These are phyloP conservation scores for Diddensiella caesifluorescens DNA, from an alignment of 805 yeast species.

Conservation along the genomic window DNA sequence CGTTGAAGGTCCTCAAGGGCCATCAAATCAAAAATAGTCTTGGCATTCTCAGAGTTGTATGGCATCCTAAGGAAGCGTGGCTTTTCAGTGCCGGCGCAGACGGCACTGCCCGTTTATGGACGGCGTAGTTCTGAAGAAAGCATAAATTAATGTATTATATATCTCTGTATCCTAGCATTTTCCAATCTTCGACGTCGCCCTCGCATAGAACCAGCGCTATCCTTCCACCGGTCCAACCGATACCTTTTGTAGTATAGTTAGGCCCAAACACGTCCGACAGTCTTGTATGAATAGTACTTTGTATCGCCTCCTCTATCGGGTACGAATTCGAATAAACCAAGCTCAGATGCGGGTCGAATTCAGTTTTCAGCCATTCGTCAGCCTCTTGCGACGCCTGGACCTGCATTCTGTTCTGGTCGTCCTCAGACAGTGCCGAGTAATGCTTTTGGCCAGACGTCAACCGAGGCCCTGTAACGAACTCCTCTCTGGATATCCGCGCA, in stretches of 20 bases:
- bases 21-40: slow-evolving; percentile 73
- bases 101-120: slow-evolving; percentile 93
- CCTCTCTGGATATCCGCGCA: slow-evolving; percentile 39
- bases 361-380: slow-evolving; percentile 49
- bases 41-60: slow-evolving; percentile 80
- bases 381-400: slow-evolving; percentile 42
- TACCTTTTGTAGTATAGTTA: slow-evolving; percentile 33
- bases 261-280: slow-evolving; percentile 60
- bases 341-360: slow-evolving; percentile 69
- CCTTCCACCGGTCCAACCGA: slow-evolving; percentile 67
- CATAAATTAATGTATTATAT: slow-evolving; percentile 11
- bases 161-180: slow-evolving; percentile 46
- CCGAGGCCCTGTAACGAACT: slow-evolving; percentile 30
- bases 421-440: slow-evolving; percentile 27
- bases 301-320: slow-evolving; percentile 63
- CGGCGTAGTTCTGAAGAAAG: slow-evolving; percentile 52
- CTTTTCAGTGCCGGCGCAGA: slow-evolving; percentile 96
- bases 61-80: slow-evolving; percentile 99
- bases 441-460: slow-evolving; percentile 19
- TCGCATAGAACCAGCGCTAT: slow-evolving; percentile 62
- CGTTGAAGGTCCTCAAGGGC: slow-evolving; percentile 88
- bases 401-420: slow-evolving; percentile 23
- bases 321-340: slow-evolving; percentile 59
- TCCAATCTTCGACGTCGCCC: slow-evolving; percentile 70
- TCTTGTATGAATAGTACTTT: slow-evolving; percentile 58